Conservation (phyloP, 768 basidiomycete genomes). For the Kwoniella newhampshirensis region DNA sequence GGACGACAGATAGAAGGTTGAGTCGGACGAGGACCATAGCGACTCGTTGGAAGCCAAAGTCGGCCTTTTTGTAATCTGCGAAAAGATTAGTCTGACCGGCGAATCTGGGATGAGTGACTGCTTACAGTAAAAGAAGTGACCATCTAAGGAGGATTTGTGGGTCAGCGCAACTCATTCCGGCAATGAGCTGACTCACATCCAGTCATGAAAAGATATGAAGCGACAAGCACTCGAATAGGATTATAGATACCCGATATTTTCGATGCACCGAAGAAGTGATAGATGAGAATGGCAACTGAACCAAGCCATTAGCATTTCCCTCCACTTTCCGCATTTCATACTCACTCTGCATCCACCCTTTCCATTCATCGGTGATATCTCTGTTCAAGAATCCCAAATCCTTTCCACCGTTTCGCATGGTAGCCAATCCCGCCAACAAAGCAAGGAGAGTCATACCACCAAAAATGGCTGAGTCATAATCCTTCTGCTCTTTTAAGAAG, state of each 20-base stretch:
- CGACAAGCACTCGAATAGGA: conserved; percentile 81
- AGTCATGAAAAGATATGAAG: conserved; percentile 87
- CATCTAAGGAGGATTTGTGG: conserved; percentile 34
- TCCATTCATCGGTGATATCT: conserved; percentile 95
- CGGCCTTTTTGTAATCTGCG: conserved; percentile 75
- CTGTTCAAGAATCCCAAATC: conserved; percentile 86
- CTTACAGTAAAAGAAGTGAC: conserved; percentile 70
- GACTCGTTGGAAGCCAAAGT: conserved; percentile 75
- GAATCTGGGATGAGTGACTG: not conserved
- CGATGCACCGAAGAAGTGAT: conserved; percentile 87
- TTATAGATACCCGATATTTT: conserved; percentile 92
- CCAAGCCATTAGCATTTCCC: conserved; percentile 12
- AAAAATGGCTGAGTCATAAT: conserved; percentile 71
- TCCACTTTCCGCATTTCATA: not conserved
- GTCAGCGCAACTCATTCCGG: not conserved
- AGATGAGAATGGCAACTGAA: conserved; percentile 81
- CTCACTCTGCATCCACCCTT: conserved; percentile 96
- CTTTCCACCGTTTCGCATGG: conserved; percentile 70
- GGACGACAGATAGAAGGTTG: conserved; percentile 75
- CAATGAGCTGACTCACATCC: conserved; percentile 65
- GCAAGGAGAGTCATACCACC: conserved; percentile 59
- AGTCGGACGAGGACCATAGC: conserved; percentile 76
- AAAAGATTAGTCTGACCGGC: not conserved
- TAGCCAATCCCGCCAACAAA: conserved; percentile 64
- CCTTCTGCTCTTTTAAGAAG: conserved; percentile 88